These are phyloP conservation scores for Exophiala oligosperma DNA, from an alignment of 2,329 filamentous ascomycete species.

Conservation along the genomic window DNA sequence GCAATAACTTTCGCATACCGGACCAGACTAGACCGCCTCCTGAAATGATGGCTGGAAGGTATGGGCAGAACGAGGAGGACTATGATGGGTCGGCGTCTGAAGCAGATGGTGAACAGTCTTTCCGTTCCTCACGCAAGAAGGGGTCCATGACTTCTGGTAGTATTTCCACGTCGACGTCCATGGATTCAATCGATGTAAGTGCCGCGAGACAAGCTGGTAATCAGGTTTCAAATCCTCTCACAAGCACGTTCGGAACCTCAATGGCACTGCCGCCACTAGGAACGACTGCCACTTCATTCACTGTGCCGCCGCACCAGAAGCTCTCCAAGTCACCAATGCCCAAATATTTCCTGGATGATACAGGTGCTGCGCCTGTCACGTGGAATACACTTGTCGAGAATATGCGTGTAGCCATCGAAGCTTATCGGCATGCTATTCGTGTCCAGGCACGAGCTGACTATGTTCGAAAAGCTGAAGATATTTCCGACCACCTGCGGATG, in stretches of 20 bases:
- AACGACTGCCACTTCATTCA: conserved; percentile 56
- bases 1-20: conserved; percentile 83
- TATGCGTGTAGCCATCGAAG: conserved; percentile 87
- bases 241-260: conserved; percentile 18
- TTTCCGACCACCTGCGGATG: conserved; percentile 91
- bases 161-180: conserved; percentile 82
- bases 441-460: conserved; percentile 84
- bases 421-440: conserved; percentile 86
- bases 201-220: conserved; percentile 11
- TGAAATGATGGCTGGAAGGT: conserved; percentile 85
- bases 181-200: conserved; percentile 68
- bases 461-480: conserved; percentile 92
- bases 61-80: conserved; percentile 74
- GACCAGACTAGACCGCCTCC: conserved; percentile 87
- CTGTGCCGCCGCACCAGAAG: conserved; percentile 48
- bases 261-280: conserved; percentile 46
- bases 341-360: conserved; percentile 87
- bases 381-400: conserved; percentile 90
- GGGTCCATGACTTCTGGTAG: conserved; percentile 67
- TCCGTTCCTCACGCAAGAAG: conserved; percentile 67
- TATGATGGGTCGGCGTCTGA: conserved; percentile 91
- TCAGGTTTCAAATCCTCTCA: conserved; percentile 4
- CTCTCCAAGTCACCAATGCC: conserved; percentile 58
- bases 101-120: conserved; percentile 73
- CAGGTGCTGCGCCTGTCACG: conserved; percentile 74